A percentile compares a stretch with the other conserved stretches of the same genome.
Evolutionary conservation across 257 asterid species (phyloP).

Genomic region (Verbena officinalis): DNA sequence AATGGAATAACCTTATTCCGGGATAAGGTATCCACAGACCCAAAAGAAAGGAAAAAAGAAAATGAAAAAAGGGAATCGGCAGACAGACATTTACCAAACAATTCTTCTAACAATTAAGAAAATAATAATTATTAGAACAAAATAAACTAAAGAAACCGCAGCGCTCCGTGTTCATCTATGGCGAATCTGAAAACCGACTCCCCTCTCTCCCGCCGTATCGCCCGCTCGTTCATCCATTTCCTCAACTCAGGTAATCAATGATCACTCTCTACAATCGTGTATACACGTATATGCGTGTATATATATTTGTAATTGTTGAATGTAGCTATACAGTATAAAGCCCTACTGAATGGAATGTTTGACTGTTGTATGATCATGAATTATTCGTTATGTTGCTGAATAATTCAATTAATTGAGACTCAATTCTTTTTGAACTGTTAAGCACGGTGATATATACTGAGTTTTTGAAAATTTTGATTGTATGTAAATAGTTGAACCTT

Average conservation of each 20-base stretch:
- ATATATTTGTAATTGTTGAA: background rate
- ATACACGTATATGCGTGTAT: background rate
- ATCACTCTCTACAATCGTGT: slow-evolving; percentile 1
- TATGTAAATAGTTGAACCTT: slow-evolving; percentile 63
- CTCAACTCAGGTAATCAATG: slow-evolving; percentile 59
- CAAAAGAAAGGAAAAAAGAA: too few relatives aligned
- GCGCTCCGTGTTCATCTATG: slow-evolving; percentile 39
- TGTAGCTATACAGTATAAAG: slow-evolving; percentile 1
- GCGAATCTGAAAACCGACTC: slow-evolving; percentile 66
- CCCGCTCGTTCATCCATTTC: slow-evolving; percentile 64
- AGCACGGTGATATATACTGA: background rate
- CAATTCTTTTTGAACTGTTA: too few relatives aligned
- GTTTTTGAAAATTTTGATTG: background rate
- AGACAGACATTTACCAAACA: slow-evolving; percentile 3
- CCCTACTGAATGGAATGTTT: background rate
- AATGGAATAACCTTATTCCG: background rate
- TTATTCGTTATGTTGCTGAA: background rate
- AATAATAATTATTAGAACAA: too few relatives aligned
- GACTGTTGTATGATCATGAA: background rate
- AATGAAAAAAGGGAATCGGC: too few relatives aligned
- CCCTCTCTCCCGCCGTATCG: slow-evolving; percentile 82
- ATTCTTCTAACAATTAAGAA: too few relatives aligned
- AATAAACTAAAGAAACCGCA: background rate
- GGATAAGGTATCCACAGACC: background rate
- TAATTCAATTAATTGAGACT: background rate